A percentile compares a stretch with the other conserved stretches of the same genome.
Evolutionary conservation across 805 yeast species (phyloP).

Genomic region (Ogataea haglerorum): DNA sequence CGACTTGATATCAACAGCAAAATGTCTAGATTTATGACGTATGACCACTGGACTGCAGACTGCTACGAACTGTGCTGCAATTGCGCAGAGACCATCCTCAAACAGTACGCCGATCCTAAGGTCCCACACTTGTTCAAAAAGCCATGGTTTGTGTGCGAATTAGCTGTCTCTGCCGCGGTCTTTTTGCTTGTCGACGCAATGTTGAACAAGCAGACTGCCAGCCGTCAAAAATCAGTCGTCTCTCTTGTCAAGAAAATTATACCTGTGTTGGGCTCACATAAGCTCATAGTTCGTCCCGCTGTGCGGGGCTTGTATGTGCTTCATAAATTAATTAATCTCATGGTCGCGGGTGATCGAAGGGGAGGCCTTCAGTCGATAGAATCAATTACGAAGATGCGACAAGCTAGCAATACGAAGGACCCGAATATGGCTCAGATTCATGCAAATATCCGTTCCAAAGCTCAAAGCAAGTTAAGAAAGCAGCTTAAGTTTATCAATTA

Average conservation of each 20-base stretch:
- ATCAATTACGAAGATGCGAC: constrained; percentile 6
- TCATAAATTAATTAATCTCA: constrained; percentile 22
- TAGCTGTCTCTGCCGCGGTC: constrained; percentile 26
- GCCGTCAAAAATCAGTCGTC: constrained; percentile 17
- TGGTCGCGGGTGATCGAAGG: constrained; percentile 16
- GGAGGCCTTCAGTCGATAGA: constrained; percentile 10
- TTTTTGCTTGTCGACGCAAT: constrained; percentile 30
- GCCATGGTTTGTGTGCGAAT: constrained; percentile 24
- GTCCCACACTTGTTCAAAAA: constrained; percentile 22
- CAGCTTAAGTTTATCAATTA: constrained; percentile 11
- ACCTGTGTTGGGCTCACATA: constrained; percentile 24
- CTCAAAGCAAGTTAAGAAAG: not conserved
- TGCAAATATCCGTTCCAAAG: too few species aligned
- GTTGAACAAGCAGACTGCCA: constrained; percentile 21
- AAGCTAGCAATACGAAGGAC: too few species aligned
- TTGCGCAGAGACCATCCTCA: constrained; percentile 20
- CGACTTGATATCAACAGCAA: constrained; percentile 29
- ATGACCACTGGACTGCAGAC: constrained; percentile 23
- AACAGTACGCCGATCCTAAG: constrained; percentile 13
- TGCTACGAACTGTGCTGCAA: constrained; percentile 23
- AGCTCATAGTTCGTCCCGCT: constrained; percentile 28
- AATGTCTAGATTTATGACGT: constrained; percentile 27
- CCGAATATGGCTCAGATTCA: too few species aligned
- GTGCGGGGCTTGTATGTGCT: constrained; percentile 30
- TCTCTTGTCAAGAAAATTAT: constrained; percentile 16